Conservation (phyloP, 805 yeast species). For the Nakazawaea anatomiae region DNA sequence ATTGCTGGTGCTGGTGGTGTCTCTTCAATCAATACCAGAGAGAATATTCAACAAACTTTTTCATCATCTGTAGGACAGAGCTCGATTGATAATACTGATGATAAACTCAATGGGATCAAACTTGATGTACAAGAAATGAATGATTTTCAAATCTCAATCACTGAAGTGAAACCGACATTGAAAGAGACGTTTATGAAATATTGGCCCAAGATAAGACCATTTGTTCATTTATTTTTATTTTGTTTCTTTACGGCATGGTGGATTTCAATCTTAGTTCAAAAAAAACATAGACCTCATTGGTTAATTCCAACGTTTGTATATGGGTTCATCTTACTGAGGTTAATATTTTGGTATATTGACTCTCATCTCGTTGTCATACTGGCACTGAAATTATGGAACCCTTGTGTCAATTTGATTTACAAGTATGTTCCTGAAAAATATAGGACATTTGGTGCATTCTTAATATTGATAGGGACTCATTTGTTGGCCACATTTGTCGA, state of each 20-base stretch:
- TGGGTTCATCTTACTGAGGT: conserved; percentile 34
- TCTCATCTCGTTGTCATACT: conserved; percentile 17
- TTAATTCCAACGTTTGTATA: conserved; percentile 39
- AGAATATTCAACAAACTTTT: background rate
- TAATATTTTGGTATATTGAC: conserved; percentile 35
- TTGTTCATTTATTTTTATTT: conserved; percentile 16
- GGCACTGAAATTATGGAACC: conserved; percentile 24
- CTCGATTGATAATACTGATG: background rate
- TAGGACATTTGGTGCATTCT: conserved; percentile 38
- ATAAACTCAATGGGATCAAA: background rate
- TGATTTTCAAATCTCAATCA: background rate
- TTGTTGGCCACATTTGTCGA: conserved; percentile 51
- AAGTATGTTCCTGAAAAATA: conserved; percentile 33
- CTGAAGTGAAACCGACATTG: background rate
- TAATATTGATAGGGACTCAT: conserved; percentile 36
- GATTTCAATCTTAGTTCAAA: conserved; percentile 37
- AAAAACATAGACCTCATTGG: conserved; percentile 37
- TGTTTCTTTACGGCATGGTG: conserved; percentile 33
- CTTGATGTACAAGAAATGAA: conserved; percentile 2
- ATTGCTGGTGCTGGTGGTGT: background rate
- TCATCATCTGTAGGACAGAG: background rate
- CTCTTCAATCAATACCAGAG: background rate
- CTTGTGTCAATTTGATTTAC: conserved; percentile 27
- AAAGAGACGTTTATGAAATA: background rate
- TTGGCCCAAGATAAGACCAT: conserved; percentile 1